Base-by-base conservation (phyloP, 148 eudicot species). In the Amaranthus palmeri region DNA sequence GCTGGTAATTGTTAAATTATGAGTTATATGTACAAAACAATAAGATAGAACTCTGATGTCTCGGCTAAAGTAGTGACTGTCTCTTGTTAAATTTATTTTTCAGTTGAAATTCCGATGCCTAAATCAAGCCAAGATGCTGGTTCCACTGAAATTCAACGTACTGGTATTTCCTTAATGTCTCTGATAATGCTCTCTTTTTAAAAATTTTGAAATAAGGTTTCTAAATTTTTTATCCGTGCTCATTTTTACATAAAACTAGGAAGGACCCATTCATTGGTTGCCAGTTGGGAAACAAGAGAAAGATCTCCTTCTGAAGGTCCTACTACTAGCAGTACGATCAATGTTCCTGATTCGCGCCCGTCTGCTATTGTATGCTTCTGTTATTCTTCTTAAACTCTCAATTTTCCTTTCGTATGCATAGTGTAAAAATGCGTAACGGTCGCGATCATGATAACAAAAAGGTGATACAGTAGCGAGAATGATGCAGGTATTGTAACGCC, bases 271-370 rank as follows among this genome's bases (percentile, higher is more conserved):
- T 80, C 88, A 15, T 74, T 88, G 79, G 91, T 84, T 79, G 73
- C 92, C 12, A 85, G 69, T 73, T 89, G 88, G 93, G 96, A 95
- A 78, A 88, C 80, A 82, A 88, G 80, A 70, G 99, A 87, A 53
- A 84, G 77, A 80, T 78, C 81, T 56, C 80, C 70, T 67, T 73
- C 71, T 43, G 88, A 87, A 65, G 90, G 74, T 71, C 77, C 83
- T 72, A 71, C 79, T 66, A 71, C 95, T 54, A 82, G 85, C 78
- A 84, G 73, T 80, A 25, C 80, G 52, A 61, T 54, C 67, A 75
- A 72, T 76, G 76, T 70, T 75, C 85, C 65, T 74, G 85, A 81
- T 76, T 65, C 65, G 13, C 77, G 70, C 56, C 84, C 84, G 70
- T 51, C 70, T 48, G 81, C 79, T 74, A 70, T 74, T 82, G 97